Evolutionary conservation across 345 rosid genomes (phyloP).

Genomic region (Raphanus sativus): DNA sequence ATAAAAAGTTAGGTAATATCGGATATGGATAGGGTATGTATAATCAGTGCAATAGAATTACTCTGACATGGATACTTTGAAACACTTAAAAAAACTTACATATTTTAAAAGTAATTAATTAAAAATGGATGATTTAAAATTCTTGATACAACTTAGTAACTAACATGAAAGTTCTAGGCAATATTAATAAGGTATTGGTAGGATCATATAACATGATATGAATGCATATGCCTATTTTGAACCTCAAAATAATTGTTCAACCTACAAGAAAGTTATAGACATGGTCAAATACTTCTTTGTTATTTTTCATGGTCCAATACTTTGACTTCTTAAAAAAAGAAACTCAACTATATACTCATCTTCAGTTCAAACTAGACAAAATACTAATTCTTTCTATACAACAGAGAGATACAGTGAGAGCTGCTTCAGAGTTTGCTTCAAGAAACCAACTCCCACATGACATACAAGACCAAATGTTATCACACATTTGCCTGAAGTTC

Average conservation of each 20-base stretch:
- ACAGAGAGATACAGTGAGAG: conserved; percentile 80
- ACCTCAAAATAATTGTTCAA: background rate
- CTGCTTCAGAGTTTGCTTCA: conserved; percentile 83
- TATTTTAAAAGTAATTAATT: background rate
- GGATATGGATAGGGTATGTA: background rate
- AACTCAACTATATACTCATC: background rate
- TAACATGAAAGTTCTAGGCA: background rate
- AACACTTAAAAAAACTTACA: no score
- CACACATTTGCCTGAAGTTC: conserved; percentile 84
- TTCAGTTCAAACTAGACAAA: background rate
- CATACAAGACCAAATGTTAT: conserved; percentile 83
- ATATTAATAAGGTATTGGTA: background rate
- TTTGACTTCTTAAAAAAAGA: background rate
- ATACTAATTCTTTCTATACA: conserved; percentile 19
- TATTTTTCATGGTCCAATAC: background rate
- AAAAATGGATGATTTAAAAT: background rate
- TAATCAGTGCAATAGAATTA: background rate
- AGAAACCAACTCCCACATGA: conserved; percentile 78
- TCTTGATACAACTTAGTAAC: background rate
- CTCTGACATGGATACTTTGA: background rate
- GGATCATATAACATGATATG: background rate
- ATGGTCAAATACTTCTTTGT: background rate
- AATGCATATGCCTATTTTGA: background rate
- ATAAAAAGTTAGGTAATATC: background rate
- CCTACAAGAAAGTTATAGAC: background rate